Evolutionary conservation across 169 alveolate species (phyloP).

Genomic region (Cryptosporidium baileyi): DNA sequence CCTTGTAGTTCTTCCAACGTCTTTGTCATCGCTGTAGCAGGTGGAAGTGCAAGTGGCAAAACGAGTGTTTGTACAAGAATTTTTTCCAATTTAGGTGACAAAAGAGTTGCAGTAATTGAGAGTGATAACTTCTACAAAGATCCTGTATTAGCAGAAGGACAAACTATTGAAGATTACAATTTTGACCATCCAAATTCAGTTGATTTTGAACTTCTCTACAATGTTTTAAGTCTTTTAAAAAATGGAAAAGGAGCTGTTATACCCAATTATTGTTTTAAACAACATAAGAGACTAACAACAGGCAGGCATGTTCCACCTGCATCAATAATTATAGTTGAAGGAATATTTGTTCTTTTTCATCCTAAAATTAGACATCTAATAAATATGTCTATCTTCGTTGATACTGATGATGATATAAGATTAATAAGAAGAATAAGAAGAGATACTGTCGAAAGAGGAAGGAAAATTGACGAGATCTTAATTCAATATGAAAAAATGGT

Average conservation of each 20-base stretch:
- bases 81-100: constrained; percentile 63
- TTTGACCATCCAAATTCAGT: constrained; percentile 86
- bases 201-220: constrained; percentile 77
- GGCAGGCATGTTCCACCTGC: constrained; percentile 71
- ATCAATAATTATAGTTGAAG: constrained; percentile 82
- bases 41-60: constrained; percentile 86
- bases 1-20: constrained; percentile 3
- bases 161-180: constrained; percentile 77
- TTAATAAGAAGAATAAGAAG: constrained; percentile 77
- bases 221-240: constrained; percentile 48
- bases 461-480: constrained; percentile 74
- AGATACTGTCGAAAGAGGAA: constrained; percentile 77
- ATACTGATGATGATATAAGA: constrained; percentile 82
- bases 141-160: constrained; percentile 77
- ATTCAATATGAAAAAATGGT: constrained; percentile 76
- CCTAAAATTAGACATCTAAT: constrained; percentile 79
- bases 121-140: constrained; percentile 79
- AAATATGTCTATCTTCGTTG: constrained; percentile 83
- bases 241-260: constrained; percentile 73
- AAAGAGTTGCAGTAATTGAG: constrained; percentile 73
- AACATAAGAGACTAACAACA: constrained; percentile 71
- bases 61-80: constrained; percentile 76
- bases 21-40: constrained; percentile 79
- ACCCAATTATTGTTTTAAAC: constrained; percentile 79
- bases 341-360: constrained; percentile 81